Evolutionary conservation across 129 eudicot species (phyloP), one percentile per base, ranked within the genome.

Genomic region (Flaveria ramosissima): DNA sequence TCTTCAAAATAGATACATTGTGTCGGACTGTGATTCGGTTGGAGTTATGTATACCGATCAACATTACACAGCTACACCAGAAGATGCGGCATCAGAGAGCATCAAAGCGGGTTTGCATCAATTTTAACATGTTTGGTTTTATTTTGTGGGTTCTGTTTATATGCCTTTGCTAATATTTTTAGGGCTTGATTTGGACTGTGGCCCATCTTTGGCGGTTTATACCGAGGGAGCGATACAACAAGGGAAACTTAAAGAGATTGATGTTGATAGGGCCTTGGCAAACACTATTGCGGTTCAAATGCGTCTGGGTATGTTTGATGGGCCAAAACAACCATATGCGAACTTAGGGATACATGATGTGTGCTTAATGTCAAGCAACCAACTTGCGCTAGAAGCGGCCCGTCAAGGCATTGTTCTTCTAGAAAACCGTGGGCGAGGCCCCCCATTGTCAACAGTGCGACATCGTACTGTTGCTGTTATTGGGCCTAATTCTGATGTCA

Each of bases 101-200:
- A 87, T 94, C 69, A 94, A 91, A 87, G 93, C 98, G 67, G 98
- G 98, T 83, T 67, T n/a, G 63, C 11, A 50, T 53, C 61, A 27
- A 23, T 3, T 27, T 24, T 16, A 62, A 62, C 20, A 27, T 20
- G 50, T 19, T 55, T 19, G 36, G 51, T 65, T 19, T 19, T 32
- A 15, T 62, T 71, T 63, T 66, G 47, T 39, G 42, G 32, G 61
- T 67, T 68, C 0, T 6, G 9, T 52, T 60, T 72, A 63, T 75
- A 14, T 27, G 57, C 46, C 20, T 76, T 30, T 41, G 52, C 17
- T 57, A 13, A 68, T 36, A 10, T 6, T 1, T 51, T 21, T 68
- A 92, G 97, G 98, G n/a, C 84, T 93, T 80, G 98, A 94, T 79
- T 94, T 94, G 92, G 96, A 94, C 42, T 94, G 98, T 73, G 98